A percentile compares a stretch with the other conserved stretches of the same genome.
phyloP scores from a whole-genome alignment of 306 rosid species.

The Inga laurina region DNA sequence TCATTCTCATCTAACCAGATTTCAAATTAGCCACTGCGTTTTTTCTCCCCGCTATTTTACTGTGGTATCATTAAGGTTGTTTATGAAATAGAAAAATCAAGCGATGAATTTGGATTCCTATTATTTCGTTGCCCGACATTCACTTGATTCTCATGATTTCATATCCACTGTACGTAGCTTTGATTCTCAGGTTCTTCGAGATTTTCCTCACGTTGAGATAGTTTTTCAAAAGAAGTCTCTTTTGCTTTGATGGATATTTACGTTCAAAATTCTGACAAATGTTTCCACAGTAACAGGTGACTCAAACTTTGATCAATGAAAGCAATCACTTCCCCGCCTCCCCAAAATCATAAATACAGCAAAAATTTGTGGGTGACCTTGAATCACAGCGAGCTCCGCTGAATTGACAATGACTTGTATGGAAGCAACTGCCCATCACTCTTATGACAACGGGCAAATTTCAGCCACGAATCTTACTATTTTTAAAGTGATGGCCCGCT shows the following conservation, averaged over 20 bases:
- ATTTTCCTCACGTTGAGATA: not conserved
- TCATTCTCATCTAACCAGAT: too few relatives aligned
- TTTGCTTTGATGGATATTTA: constrained; percentile 22
- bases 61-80: not conserved
- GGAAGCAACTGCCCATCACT: constrained; percentile 3
- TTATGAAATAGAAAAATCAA: too few relatives aligned
- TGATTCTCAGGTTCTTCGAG: not conserved
- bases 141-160: not conserved
- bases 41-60: not conserved
- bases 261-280: constrained; percentile 31
- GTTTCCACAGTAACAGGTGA: constrained; percentile 1
- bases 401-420: constrained; percentile 2
- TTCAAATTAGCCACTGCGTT: not conserved
- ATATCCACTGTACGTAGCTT: not conserved
- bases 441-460: constrained; percentile 13
- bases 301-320: constrained; percentile 4
- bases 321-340: constrained; percentile 10
- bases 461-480: not conserved
- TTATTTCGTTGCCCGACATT: not conserved
- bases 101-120: not conserved
- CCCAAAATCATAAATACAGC: not conserved
- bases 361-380: not conserved
- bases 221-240: constrained; percentile 5
- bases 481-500: not conserved
- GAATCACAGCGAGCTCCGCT: not conserved